phyloP scores from a whole-genome alignment of 2,329 filamentous ascomycete species.

The Thermoascus crustaceus region DNA sequence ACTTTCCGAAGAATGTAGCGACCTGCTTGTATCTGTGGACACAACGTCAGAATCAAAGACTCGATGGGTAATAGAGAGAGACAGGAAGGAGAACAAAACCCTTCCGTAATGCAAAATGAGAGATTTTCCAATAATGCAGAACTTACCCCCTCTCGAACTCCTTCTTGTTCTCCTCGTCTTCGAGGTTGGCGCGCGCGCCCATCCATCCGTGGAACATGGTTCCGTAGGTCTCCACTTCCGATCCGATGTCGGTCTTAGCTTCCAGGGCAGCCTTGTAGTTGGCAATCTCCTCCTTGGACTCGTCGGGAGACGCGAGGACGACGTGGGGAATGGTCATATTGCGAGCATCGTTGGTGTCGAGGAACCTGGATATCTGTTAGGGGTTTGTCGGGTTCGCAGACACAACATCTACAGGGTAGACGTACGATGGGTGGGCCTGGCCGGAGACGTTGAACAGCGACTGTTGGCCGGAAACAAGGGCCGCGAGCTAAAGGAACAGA shows the following conservation, averaged over 20 bases:
- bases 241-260: conserved; percentile 42
- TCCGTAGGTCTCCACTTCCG: conserved; percentile 55
- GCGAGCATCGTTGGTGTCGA: conserved; percentile 52
- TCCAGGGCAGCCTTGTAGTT: conserved; percentile 45
- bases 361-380: conserved; percentile 8
- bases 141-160: conserved; percentile 54
- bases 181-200: conserved; percentile 56
- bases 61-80: neutral
- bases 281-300: conserved; percentile 46
- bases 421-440: conserved; percentile 30
- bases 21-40: conserved; percentile 43
- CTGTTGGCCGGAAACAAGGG: conserved; percentile 39
- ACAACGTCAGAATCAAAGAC: conserved; percentile 2
- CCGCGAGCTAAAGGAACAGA: conserved; percentile 24
- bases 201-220: conserved; percentile 69
- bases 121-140: neutral
- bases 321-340: conserved; percentile 54
- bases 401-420: too few relatives aligned
- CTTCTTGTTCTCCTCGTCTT: conserved; percentile 47
- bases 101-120: neutral
- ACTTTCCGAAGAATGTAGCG: conserved; percentile 50
- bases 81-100: too few relatives aligned
- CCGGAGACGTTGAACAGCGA: conserved; percentile 45
- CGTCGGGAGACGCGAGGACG: conserved; percentile 59
- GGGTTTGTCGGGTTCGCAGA: too few relatives aligned